Percentiles rank a stretch among this genome's conserved stretches.
phyloP scores from a whole-genome alignment of 202 grass and related monocot genomes.

The Brachypodium distachyon region DNA sequence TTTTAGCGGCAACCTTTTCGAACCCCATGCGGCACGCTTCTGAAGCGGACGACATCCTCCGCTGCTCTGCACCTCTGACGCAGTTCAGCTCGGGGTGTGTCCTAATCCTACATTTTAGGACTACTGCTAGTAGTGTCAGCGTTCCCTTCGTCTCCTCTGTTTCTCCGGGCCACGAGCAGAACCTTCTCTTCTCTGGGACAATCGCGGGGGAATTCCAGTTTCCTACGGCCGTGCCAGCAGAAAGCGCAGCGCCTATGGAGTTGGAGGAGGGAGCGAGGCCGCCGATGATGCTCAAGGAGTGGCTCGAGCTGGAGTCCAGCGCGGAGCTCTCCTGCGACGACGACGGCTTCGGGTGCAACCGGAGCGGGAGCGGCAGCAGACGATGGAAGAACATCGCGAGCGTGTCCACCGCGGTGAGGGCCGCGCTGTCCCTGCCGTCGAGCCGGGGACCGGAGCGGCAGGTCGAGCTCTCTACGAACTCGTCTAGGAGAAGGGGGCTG shows the following conservation, averaged over 20 bases:
- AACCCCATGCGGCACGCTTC: not conserved
- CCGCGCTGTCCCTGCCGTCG: constrained; percentile 22
- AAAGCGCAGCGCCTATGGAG: constrained; percentile 10
- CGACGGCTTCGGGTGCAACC: not conserved
- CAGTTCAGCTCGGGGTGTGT: not conserved
- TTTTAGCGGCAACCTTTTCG: not conserved
- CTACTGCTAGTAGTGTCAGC: not conserved
- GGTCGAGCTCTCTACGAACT: constrained; percentile 19
- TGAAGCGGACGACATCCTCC: constrained; percentile 31
- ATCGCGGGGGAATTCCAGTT: not conserved
- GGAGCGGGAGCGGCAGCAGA: not conserved
- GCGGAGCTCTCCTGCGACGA: constrained; percentile 18
- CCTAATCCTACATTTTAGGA: not conserved
- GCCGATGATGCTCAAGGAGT: constrained; percentile 64
- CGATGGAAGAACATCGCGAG: constrained; percentile 25
- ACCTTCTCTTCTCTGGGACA: not conserved
- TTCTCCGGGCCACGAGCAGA: not conserved
- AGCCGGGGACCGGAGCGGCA: not conserved
- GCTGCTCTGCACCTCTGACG: constrained; percentile 18
- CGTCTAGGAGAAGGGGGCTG: constrained; percentile 32
- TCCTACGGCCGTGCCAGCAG: not conserved
- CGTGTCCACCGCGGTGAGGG: constrained; percentile 42
- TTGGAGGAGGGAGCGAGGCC: constrained; percentile 13
- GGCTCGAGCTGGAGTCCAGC: constrained; percentile 54
- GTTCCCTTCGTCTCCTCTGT: constrained; percentile 1